Percentiles rank a stretch among this genome's conserved stretches.
These are phyloP conservation scores for Colletotrichum simmondsii DNA, from an alignment of 2,329 filamentous ascomycete genomes.

Conservation along the genomic window DNA sequence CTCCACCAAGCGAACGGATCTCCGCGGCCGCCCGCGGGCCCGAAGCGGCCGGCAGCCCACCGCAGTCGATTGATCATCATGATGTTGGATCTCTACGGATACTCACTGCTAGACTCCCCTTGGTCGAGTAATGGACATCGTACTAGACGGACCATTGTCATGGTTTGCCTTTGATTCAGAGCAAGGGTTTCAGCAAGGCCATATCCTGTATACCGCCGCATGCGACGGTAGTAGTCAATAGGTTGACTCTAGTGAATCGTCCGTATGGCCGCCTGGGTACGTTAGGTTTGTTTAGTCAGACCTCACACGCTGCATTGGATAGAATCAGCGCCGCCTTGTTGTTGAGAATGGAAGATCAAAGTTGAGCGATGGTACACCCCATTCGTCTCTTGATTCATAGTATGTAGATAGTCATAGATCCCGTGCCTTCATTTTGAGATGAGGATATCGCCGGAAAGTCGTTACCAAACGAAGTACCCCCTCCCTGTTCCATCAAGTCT, in stretches of 20 bases:
- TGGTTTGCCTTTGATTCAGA: no score
- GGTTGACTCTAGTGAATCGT: neutral
- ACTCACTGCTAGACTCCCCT: neutral
- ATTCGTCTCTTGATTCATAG: slow-evolving; percentile 13
- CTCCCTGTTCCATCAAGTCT: neutral
- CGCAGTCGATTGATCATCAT: neutral
- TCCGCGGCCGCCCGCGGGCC: no score
- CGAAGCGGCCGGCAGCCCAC: neutral
- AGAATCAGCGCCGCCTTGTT: neutral
- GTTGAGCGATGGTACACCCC: neutral
- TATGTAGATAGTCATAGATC: slow-evolving; percentile 16
- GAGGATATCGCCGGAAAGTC: slow-evolving; percentile 17
- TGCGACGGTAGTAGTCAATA: neutral
- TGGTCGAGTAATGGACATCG: no score
- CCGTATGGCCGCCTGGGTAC: neutral
- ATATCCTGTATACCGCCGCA: neutral
- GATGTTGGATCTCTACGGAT: neutral
- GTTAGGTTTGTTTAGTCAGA: neutral
- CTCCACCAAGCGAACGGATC: neutral
- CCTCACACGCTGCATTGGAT: neutral
- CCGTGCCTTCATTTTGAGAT: neutral
- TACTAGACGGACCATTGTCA: no score
- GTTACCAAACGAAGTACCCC: slow-evolving; percentile 21
- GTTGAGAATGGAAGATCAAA: neutral
- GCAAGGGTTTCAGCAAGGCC: no score